Base-by-base conservation (phyloP, 768 basidiomycete genomes). In the Amanita pseudoporphyria region DNA sequence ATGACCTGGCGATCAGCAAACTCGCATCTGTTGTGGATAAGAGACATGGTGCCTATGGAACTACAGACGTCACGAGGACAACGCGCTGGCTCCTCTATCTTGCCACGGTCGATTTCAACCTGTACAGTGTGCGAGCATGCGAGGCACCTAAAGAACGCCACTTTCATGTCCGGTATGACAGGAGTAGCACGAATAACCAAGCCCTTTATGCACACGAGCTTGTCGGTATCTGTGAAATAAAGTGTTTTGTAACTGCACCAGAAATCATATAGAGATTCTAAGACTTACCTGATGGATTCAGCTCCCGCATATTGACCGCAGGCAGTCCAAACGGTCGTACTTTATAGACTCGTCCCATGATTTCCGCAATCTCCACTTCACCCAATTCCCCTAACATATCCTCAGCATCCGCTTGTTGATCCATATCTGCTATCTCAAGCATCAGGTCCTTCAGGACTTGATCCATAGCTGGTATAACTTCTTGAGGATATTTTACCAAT, bases 121-220 rank as follows among this genome's bases (percentile, higher is more conserved):
- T 92, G 92, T 6, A 92, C 82, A n/a, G 96, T 97, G 65, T 98
- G 96, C 35, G 86, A 86, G 64, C 96, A 99, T 32, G 85, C 87
- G 22, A 90, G 72, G 67, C 96, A 99, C 48, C 94, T 87, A 79
- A 99, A 99, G 73, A 99, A 98, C 18, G 95, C 96, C 56, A 82
- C 81, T 68, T 95, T 94, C 96, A 99, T 98, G 67, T 99, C 96
- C 3, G 96, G 96, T 52, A 98, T 97, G 59, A 99, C 87, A 9
- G 95, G 91, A 0, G 96, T 97, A 0, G 94, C 89, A 19, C 96
- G 87, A 53, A 99, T 98, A 58, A 98, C 92, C 6, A 99, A 81
- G 51, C 96, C 96, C 64, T 95, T 96, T 70, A 99, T 86, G 50
- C 81, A 84, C 16, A 96, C 87, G 16, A 99, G 82, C 66, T 97